Percentiles rank a stretch among this genome's conserved stretches.
Evolutionary conservation across 1,284 basidiomycete species (phyloP).

Genomic region (Pseudozyma tsukubaensis): DNA sequence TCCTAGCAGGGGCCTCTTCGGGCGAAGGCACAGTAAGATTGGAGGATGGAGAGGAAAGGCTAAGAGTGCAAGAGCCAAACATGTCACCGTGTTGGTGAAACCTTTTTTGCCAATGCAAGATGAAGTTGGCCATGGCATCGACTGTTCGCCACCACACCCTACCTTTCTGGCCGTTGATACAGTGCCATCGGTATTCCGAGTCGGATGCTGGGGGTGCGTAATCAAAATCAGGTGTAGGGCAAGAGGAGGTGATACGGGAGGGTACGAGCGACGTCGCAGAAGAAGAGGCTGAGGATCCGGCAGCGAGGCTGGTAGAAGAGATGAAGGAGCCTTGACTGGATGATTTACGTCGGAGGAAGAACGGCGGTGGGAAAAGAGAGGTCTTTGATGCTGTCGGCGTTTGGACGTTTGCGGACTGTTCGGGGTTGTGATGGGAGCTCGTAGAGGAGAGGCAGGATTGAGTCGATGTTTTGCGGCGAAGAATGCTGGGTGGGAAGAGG

Average conservation of each 20-base stretch:
- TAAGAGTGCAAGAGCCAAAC: slow-evolving; percentile 27
- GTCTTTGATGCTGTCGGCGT: too few species aligned
- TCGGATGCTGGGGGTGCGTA: slow-evolving; percentile 7
- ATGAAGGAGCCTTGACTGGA: background rate
- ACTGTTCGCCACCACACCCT: slow-evolving; percentile 35
- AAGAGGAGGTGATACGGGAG: background rate
- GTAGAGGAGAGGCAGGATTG: too few species aligned
- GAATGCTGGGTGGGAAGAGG: background rate
- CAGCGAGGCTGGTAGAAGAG: background rate
- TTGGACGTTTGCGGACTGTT: too few species aligned
- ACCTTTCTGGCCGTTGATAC: background rate
- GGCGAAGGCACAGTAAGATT: background rate
- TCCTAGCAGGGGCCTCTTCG: too few species aligned
- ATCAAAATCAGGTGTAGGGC: background rate
- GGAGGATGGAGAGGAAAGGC: background rate
- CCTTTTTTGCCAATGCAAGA: slow-evolving; percentile 40
- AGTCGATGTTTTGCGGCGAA: too few species aligned
- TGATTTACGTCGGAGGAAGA: background rate
- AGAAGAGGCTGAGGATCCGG: background rate
- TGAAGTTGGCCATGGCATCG: slow-evolving; percentile 49
- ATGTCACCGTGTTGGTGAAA: slow-evolving; percentile 48
- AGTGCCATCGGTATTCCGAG: slow-evolving; percentile 28
- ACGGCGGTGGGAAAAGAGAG: background rate
- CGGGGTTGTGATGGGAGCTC: too few species aligned
- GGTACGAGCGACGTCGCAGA: background rate